phyloP scores from a whole-genome alignment of 2,329 filamentous ascomycete genomes.

The Penicillium sp. region DNA sequence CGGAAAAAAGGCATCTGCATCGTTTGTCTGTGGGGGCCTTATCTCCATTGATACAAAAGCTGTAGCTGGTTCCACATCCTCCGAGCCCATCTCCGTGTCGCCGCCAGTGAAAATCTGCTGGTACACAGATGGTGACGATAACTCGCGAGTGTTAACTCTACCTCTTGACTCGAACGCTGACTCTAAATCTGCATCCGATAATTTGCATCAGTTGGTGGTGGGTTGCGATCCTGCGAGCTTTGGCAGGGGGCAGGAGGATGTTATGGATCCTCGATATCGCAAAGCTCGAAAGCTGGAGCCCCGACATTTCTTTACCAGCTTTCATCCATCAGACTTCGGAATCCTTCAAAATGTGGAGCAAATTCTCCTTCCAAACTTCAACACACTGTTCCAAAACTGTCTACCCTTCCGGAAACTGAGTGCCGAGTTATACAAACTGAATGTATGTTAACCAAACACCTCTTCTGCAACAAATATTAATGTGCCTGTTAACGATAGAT shows the following conservation, averaged over 20 bases:
- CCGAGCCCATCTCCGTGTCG: background rate
- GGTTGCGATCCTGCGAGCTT: constrained; percentile 51
- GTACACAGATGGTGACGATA: background rate
- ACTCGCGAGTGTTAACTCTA: background rate
- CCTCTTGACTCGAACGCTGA: background rate
- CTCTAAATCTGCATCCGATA: background rate
- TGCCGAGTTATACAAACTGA: constrained; percentile 59
- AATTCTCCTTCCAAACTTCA: constrained; percentile 41
- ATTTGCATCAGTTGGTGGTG: constrained; percentile 24
- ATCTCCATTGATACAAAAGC: background rate
- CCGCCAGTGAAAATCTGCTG: background rate
- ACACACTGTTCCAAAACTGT: constrained; percentile 9
- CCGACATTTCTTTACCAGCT: constrained; percentile 47
- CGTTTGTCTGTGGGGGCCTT: background rate
- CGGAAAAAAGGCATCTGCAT: background rate
- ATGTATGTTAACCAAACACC: constrained; percentile 36
- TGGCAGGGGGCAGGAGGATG: constrained; percentile 45
- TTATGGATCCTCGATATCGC: constrained; percentile 54
- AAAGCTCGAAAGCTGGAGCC: constrained; percentile 54
- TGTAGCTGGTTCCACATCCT: too few species aligned
- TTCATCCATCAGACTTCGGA: constrained; percentile 52
- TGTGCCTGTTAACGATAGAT: constrained; percentile 34
- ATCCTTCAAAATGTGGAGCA: constrained; percentile 54
- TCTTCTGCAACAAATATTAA: constrained; percentile 1
- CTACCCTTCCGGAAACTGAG: constrained; percentile 36